Evolutionary conservation across 2,329 filamentous ascomycete genomes (phyloP).

Genomic region (Venturia effusa): DNA sequence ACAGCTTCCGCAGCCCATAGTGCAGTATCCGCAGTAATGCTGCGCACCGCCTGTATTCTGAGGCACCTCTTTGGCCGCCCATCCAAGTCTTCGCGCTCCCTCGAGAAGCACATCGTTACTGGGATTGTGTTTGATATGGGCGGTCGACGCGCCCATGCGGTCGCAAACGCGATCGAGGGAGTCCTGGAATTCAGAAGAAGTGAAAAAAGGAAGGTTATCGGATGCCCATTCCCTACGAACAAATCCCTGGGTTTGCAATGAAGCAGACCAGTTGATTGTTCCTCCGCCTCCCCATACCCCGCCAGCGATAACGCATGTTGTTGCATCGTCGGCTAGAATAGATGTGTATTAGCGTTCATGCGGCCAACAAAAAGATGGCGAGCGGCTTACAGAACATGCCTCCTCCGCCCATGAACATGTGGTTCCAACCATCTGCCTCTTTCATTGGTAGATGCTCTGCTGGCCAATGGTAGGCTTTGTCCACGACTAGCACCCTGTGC

Average conservation of each 20-base stretch:
- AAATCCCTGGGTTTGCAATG: conserved; percentile 57
- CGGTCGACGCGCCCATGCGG: conserved; percentile 62
- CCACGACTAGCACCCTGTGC: conserved; percentile 65
- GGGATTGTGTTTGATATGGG: conserved; percentile 60
- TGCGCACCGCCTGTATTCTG: conserved; percentile 67
- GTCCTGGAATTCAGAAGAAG: conserved; percentile 61
- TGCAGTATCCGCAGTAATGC: conserved; percentile 62
- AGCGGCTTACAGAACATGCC: conserved; percentile 34
- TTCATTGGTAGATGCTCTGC: conserved; percentile 65
- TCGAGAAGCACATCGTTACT: conserved; percentile 64
- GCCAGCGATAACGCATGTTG: conserved; percentile 54
- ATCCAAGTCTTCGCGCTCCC: conserved; percentile 63
- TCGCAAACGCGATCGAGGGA: conserved; percentile 69
- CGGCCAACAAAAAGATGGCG: background rate
- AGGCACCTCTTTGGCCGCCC: conserved; percentile 55
- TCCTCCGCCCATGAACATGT: conserved; percentile 62
- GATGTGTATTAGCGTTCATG: background rate
- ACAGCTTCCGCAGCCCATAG: conserved; percentile 47
- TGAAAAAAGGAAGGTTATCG: conserved; percentile 59
- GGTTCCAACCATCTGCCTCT: conserved; percentile 45
- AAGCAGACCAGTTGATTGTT: conserved; percentile 73
- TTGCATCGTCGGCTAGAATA: conserved; percentile 25
- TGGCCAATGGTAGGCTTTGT: conserved; percentile 70
- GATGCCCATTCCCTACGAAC: conserved; percentile 76
- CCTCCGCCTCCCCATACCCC: conserved; percentile 77